A percentile compares a stretch with the other conserved stretches of the same genome.
phyloP scores from a whole-genome alignment of 805 yeast genomes.

The Saccharomyces cerevisiae region DNA sequence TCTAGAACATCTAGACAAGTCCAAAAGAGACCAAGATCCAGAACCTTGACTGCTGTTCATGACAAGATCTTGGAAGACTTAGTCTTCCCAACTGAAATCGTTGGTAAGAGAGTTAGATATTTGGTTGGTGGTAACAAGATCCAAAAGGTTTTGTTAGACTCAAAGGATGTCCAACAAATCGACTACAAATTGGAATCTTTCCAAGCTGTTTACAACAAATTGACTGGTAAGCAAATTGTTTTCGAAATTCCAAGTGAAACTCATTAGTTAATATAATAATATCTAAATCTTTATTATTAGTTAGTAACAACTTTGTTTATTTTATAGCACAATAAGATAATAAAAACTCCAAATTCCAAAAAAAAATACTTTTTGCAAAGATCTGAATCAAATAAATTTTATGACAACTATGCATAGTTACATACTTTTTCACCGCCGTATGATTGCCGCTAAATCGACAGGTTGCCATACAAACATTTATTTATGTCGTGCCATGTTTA shows the following conservation, averaged over 20 bases:
- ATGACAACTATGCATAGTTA: neutral
- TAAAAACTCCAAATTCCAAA: neutral
- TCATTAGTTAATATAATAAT: constrained; percentile 22
- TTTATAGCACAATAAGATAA: neutral
- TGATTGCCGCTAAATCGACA: constrained; percentile 7
- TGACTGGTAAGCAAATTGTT: constrained; percentile 99
- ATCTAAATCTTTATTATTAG: constrained; percentile 2
- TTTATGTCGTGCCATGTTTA: constrained; percentile 5
- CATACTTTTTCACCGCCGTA: neutral
- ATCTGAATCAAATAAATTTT: neutral
- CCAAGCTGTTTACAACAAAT: constrained; percentile 97
- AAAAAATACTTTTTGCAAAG: too few relatives aligned
- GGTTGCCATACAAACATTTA: neutral
- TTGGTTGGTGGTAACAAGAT: constrained; percentile 97
- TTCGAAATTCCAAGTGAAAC: constrained; percentile 73
- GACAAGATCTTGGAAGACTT: constrained; percentile 97
- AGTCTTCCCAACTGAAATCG: constrained; percentile 98
- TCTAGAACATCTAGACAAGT: constrained; percentile 86
- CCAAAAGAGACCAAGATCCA: constrained; percentile 99
- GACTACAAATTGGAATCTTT: constrained; percentile 98
- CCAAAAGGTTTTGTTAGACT: constrained; percentile 94
- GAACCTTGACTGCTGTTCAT: constrained; percentile 98
- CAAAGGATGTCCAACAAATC: constrained; percentile 92
- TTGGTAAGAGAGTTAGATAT: constrained; percentile 99
- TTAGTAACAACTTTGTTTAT: neutral